Evolutionary conservation across 2,329 filamentous ascomycete genomes (phyloP), one percentile per base, ranked within the genome.

Genomic region (Dothistroma pini): DNA sequence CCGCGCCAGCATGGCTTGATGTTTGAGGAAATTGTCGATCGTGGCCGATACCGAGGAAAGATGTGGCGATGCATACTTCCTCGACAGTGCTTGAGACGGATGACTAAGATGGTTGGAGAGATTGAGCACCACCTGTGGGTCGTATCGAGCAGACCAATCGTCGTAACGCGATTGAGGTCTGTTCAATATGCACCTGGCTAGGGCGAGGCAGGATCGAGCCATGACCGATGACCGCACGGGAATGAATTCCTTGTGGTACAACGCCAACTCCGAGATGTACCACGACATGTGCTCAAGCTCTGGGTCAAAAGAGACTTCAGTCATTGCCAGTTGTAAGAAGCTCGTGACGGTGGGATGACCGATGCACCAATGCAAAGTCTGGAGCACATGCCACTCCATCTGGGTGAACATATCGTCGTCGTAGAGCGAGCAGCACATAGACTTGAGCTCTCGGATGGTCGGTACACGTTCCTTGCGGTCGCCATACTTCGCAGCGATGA

Each of bases 321-420:
- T 85, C 44, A 96, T 85, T 64, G 93, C 91, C 63, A 97, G 81
- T 73, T 96, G 90, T 52, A 96, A 84, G 79, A 97, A 99, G 75
- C 89, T 90, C 77, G 97, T 93, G 67, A 97, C 90, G 31, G 95
- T 97, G 1, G 95, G 93, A 78, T 97, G 93, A 58, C 95, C 95
- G 68, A 99, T 90, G 68, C 89, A 87, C 95, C 95, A 99, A 75
- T 96, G 91, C 62, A 99, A 85, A 1, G 95, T 99, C 79, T 97
- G 96, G 70, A 99, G 84, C 41, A 99, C 93, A 76, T 99, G 95
- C 93, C 96, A 97, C 80, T 99, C 95, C 95, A 99, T 99, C 78
- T 99, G 95, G 11, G 93, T 93, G 80, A 99, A 99, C 95, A 99
- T 99, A 79, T 96, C 93, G 54, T 96, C 92, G 72, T 99, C 95